A percentile compares a stretch with the other conserved stretches of the same genome.
Conservation (phyloP, 1,284 basidiomycete genomes). For the Hemileia vastatrix region DNA sequence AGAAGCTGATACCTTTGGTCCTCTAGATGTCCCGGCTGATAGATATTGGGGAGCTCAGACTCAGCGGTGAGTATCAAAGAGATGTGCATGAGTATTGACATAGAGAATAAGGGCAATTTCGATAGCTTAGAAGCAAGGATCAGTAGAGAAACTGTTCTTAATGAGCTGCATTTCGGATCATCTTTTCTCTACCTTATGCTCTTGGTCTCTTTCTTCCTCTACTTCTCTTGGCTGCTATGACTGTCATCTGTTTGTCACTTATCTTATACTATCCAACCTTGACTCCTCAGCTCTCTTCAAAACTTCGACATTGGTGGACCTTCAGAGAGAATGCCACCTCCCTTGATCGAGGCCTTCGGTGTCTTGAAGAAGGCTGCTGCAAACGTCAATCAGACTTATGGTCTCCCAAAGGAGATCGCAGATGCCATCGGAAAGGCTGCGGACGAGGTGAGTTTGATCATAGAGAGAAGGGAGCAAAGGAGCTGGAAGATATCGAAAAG, state of each 20-base stretch:
- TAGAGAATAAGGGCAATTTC: too few relatives aligned
- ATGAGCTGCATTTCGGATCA: not conserved
- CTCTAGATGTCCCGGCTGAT: constrained; percentile 83
- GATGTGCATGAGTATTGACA: too few relatives aligned
- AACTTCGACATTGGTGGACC: constrained; percentile 98
- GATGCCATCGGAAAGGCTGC: constrained; percentile 85
- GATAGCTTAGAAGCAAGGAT: too few relatives aligned
- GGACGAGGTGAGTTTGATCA: constrained; percentile 70
- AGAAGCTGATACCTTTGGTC: constrained; percentile 81
- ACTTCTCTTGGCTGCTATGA: constrained; percentile 17
- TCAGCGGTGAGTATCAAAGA: constrained; percentile 58
- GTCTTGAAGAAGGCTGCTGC: constrained; percentile 96
- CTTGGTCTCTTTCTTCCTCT: constrained; percentile 2
- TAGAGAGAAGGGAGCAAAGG: too few relatives aligned
- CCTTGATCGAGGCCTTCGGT: constrained; percentile 96
- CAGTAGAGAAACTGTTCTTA: too few relatives aligned
- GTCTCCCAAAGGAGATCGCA: constrained; percentile 77
- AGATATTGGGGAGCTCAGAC: constrained; percentile 99
- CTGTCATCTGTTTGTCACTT: not conserved
- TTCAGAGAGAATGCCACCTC: constrained; percentile 79
- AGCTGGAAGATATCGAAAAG: too few relatives aligned
- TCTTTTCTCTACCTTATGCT: not conserved
- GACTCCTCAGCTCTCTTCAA: constrained; percentile 61
- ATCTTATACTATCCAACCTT: constrained; percentile 9
- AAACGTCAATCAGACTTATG: constrained; percentile 72